Percentiles rank a stretch among this genome's conserved stretches.
phyloP scores from a whole-genome alignment of 441 rosid species.

The Erysimum cheiri region DNA sequence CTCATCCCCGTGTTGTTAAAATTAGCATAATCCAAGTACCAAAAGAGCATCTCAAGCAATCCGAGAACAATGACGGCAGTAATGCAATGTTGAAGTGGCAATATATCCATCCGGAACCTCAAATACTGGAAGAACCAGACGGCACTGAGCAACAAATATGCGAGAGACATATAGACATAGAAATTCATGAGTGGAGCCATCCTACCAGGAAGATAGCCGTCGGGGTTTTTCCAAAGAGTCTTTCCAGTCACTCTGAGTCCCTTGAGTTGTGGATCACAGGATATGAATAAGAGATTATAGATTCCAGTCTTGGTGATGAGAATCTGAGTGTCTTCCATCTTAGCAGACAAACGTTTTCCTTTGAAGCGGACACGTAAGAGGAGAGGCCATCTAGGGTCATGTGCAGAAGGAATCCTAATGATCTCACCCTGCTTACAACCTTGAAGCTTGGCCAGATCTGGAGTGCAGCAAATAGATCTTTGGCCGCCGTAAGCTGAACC shows the following conservation, averaged over 20 bases:
- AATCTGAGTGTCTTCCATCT: conserved; percentile 54
- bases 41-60: conserved; percentile 86
- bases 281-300: conserved; percentile 86
- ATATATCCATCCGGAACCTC: conserved; percentile 81
- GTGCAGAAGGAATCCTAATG: conserved; percentile 78
- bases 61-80: conserved; percentile 78
- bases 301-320: conserved; percentile 76
- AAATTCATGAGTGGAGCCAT: conserved; percentile 95
- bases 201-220: conserved; percentile 93
- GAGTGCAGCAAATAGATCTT: conserved; percentile 93
- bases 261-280: conserved; percentile 85
- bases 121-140: conserved; percentile 83
- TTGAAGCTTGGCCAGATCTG: conserved; percentile 93
- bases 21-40: conserved; percentile 85
- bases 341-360: conserved; percentile 53
- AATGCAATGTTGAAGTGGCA: conserved; percentile 94
- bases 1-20: conserved; percentile 79
- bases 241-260: conserved; percentile 83
- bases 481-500: conserved; percentile 99
- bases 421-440: conserved; percentile 95
- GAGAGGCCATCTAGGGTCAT: conserved; percentile 78
- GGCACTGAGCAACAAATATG: conserved; percentile 65
- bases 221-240: conserved; percentile 93
- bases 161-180: conserved; percentile 75
- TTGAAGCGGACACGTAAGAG: conserved; percentile 67